Evolutionary conservation across 352 stramenopile genomes (phyloP), one percentile per base, ranked within the genome.

Genomic region (Phytopythium chamaehyphon): DNA sequence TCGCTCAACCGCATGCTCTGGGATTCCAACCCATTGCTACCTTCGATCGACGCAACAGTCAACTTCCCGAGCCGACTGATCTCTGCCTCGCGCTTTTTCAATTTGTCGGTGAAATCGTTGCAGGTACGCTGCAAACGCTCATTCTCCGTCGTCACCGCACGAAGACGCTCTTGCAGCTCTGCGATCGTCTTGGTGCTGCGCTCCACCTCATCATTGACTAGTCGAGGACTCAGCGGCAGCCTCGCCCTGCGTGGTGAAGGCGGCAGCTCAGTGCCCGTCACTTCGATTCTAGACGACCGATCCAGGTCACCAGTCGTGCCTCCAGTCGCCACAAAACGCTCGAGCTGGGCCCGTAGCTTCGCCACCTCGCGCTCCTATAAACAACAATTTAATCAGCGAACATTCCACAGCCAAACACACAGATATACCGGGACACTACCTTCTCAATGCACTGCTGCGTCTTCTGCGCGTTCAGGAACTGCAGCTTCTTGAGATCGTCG

Each of bases 401-500:
- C 26, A 45, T 54, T 39, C 52, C 49, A 38, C 12, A 46, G 24
- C 26, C n/a, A n/a, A n/a, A 24, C 6, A n/a, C 14, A 35, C 7
- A 42, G 11, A n/a, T 7, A 11, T 6, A 15, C 5, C 38, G 38
- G 4, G 22, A 62, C 57, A 19, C 28, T n/a, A 85, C 78, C 71
- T 88, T 93, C 21, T 87, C 66, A 18, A 31, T 47, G 24, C 69
- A 66, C 31, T 85, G 62, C 50, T 84, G 70, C 9, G 65, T 67
- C 44, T 75, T 74, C 46, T 93, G 80, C 0, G 38, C 47, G 24
- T 81, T 81, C 12, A 89, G 31, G 28, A 91, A 89, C 64, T 86
- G 76, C 24, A 91, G 62, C 40, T 86, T 78, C 51, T 81, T 66
- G 24, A 91, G 39, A 28, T 90, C 74, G 57, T 93, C 78, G n/a